Evolutionary conservation across 768 basidiomycete genomes (phyloP).

Genomic region (Tylopilus plumbeoviolaceoides): DNA sequence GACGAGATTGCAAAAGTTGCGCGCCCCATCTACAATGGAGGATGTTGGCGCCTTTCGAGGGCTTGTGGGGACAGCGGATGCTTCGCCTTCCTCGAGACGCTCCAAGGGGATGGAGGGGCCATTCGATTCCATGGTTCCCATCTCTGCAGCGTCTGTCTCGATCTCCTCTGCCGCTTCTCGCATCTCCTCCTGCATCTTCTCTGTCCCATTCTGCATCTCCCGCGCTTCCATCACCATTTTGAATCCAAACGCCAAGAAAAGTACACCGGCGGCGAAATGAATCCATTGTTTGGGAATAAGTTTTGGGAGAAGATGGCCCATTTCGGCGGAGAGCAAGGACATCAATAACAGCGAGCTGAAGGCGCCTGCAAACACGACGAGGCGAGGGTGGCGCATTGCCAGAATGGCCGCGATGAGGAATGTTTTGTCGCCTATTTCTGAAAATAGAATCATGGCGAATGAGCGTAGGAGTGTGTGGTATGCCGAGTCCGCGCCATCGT

Average conservation of each 20-base stretch:
- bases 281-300: slow-evolving; percentile 72
- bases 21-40: slow-evolving; percentile 53
- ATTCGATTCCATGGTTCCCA: slow-evolving; percentile 28
- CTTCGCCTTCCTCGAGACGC: slow-evolving; percentile 69
- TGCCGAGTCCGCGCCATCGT: slow-evolving; percentile 10
- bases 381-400: slow-evolving; percentile 88
- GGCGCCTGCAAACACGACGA: slow-evolving; percentile 85
- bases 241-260: slow-evolving; percentile 88
- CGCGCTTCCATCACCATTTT: slow-evolving; percentile 87
- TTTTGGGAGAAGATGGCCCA: slow-evolving; percentile 86
- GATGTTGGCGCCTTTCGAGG: slow-evolving; percentile 18
- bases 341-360: slow-evolving; percentile 86
- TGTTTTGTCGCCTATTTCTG: slow-evolving; percentile 96
- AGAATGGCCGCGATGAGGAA: slow-evolving; percentile 85
- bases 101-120: slow-evolving; percentile 60
- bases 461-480: slow-evolving; percentile 64
- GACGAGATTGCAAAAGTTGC: slow-evolving; percentile 79
- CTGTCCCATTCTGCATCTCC: slow-evolving; percentile 71
- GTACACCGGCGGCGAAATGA: slow-evolving; percentile 65
- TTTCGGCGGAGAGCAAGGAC: slow-evolving; percentile 89
- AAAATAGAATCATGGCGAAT: slow-evolving; percentile 88
- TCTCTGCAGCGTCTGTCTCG: slow-evolving; percentile 65
- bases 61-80: slow-evolving; percentile 7
- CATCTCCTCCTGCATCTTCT: slow-evolving; percentile 92
- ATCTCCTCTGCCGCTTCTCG: slow-evolving; percentile 95